Base-by-base conservation (phyloP, 495 filamentous ascomycete species). In the Platismatia glauca region DNA sequence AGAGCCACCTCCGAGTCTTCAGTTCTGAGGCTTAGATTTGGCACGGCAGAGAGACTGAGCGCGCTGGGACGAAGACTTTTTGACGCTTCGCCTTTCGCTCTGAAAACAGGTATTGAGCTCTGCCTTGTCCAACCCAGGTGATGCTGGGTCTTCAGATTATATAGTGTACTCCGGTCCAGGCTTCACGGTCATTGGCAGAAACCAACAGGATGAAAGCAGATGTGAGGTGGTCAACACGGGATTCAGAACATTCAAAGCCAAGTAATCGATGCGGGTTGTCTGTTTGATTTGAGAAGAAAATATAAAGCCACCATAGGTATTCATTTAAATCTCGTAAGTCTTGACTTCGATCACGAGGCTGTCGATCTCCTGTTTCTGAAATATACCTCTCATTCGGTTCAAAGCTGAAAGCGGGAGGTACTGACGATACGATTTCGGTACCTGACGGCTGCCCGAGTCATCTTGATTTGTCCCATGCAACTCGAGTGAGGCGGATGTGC, bases 161-260 rank as follows among this genome's bases (percentile, higher is more conserved):
- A 80, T 80, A 61, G 94, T 85, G 27, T 88, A 88, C 24, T 95
- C 77, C 0, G 90, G 88, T 64, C 88, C 85, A 53, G 86, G 76
- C 67, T 90, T 81, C 63, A 86, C 81, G 7, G 91, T 81, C 73
- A 89, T 77, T 92, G 93, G 2, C 88, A 92, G 50, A 53, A 33
- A 29, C 27, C 16, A 33, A 29, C 84, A 85, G 11, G 89, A 86
- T 24, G 84, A 85, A 11, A 89, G 84, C 44, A 94, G 86, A 70
- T 92, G 84, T 53, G 83, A 85, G 68, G 93, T 90, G 29, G 80
- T 84, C 52, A 86, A 74, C 63, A 79, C 80, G 63, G 85, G 73
- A 67, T 85, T 78, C 33, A n/a, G 82, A 82, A 63, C 84, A 71
- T 62, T 86, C 38, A 29, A 31, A 37, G 52, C 41, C 50, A 58